Base-by-base conservation (phyloP, 2,329 filamentous ascomycete species). In the Trichophyton verrucosum region DNA sequence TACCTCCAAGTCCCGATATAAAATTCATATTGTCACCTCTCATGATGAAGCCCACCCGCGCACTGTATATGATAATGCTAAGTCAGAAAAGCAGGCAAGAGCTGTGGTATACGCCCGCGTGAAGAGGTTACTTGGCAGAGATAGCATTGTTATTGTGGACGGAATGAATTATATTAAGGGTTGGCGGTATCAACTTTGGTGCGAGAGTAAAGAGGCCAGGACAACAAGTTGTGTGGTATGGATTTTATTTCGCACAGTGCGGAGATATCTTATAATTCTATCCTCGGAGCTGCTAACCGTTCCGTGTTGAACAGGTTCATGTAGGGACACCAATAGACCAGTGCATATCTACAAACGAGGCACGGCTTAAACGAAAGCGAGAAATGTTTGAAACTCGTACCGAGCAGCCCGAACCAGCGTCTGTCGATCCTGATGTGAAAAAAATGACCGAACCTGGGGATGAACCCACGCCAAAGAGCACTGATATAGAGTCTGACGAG, bases 101-200 rank as follows among this genome's bases (percentile, higher is more conserved):
- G 84, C 82, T 27, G 79, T 82, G 20, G 79, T 82, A 62, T 83
- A 82, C 66, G 81, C 81, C 9, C 81, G 83, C 62, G 79, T 85
- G 61, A 86, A 85, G 71, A 77, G 84, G 38, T 73, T 77, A 22
- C 72, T 86, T 53, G 77, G 77, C 17, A 77, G 77, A 57, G 81
- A 85, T 68, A 80, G 77, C 56, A 80, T 86, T 61, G 82, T 86
- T 49, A 81, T 86, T 58, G 79, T 83, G 1, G 83, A 86, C 70
- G 81, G 81, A 36, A 77, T 85, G 74, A 86, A 86, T 69, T 86
- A 86, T 70, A 86, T 86, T 74, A 86, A 86, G 71, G 84, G 83
- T 20, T 86, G 82, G 71, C 77, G 83, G 44, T 86, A 86, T 67
- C 84, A 86, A 72, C 71, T 86, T 49, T 86, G 83, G 76, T 86